Conservation (phyloP, 2,329 filamentous ascomycete genomes). For the Talaromyces rugulosus region DNA sequence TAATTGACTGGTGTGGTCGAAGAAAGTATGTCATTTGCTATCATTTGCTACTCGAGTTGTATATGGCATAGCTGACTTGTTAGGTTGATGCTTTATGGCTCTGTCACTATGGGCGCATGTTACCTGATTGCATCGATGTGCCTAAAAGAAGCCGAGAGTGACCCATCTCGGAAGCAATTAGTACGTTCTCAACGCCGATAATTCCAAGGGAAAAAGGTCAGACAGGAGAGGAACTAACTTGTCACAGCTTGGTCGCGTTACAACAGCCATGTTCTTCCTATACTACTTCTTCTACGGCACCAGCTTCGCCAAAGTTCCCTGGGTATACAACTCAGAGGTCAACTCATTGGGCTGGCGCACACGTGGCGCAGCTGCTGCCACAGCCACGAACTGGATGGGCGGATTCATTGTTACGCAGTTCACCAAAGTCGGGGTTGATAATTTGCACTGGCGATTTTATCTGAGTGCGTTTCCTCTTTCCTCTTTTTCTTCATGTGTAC, state of each 20-base stretch:
- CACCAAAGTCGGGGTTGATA: slow-evolving; percentile 12
- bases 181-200: not conserved
- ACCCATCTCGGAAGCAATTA: slow-evolving; percentile 10
- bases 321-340: slow-evolving; percentile 19
- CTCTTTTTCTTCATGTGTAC: not conserved
- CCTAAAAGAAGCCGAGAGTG: slow-evolving; percentile 10
- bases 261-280: slow-evolving; percentile 11
- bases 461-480: not conserved
- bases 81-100: slow-evolving; percentile 17
- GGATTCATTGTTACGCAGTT: slow-evolving; percentile 13
- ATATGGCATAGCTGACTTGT: not conserved
- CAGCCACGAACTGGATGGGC: slow-evolving; percentile 13
- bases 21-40: slow-evolving; percentile 9
- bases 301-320: slow-evolving; percentile 15
- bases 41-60: not conserved
- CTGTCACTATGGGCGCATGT: slow-evolving; percentile 13
- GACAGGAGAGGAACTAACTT: not conserved
- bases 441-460: slow-evolving; percentile 13
- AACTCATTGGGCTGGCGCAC: slow-evolving; percentile 16
- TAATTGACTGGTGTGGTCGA: slow-evolving; percentile 17
- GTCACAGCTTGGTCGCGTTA: slow-evolving; percentile 6
- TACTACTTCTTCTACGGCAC: slow-evolving; percentile 18
- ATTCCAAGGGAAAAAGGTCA: not conserved
- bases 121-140: slow-evolving; percentile 14
- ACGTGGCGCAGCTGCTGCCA: slow-evolving; percentile 14